Evolutionary conservation across 768 basidiomycete genomes (phyloP), one percentile per base, ranked within the genome.

Genomic region (Coprinopsis strossmayeri): DNA sequence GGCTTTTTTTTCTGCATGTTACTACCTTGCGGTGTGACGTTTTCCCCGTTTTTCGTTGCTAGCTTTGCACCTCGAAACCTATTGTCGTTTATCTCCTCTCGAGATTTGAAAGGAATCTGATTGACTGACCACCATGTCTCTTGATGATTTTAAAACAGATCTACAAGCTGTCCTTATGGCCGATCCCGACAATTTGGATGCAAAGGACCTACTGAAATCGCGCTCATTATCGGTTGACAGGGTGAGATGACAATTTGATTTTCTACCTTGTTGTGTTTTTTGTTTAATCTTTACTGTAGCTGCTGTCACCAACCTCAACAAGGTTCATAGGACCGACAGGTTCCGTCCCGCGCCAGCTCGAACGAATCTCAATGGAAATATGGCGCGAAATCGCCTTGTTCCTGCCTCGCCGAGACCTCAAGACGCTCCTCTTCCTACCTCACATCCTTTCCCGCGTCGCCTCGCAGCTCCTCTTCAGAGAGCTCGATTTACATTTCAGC

Each of bases 121-220:
- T 9, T n/a, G 30, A 32, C 30, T 32, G 30, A 32, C 30, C 9
- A 32, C 15, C 9, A 32, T 32, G 15, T 51, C n/a, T n/a, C n/a
- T n/a, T n/a, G n/a, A 50, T 49, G 37, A 23, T 39, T 44, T 34
- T 21, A 20, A 46, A 56, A 9, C 53, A 87, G 85, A 87, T 63
- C 67, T 87, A 21, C 76, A 83, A 54, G 81, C 82, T 21, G 81
- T 82, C 32, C 63, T 87, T 38, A 70, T 61, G 32, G 72, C 71
- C 18, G 83, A 87, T 51, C 84, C 85, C 38, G 80, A 79, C 59
- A 81, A 87, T 63, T 72, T 77, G 44, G 85, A 85, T 58, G 85
- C 84, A 20, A 77, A 77, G 52, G 69, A 74, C 2, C 65, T 86
- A 47, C 66, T 82, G 23, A 70, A 81, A 64, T 69, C 77, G 61